Evolutionary conservation across 306 rosid genomes (phyloP).

Genomic region (Elaeagnus macrophylla): DNA sequence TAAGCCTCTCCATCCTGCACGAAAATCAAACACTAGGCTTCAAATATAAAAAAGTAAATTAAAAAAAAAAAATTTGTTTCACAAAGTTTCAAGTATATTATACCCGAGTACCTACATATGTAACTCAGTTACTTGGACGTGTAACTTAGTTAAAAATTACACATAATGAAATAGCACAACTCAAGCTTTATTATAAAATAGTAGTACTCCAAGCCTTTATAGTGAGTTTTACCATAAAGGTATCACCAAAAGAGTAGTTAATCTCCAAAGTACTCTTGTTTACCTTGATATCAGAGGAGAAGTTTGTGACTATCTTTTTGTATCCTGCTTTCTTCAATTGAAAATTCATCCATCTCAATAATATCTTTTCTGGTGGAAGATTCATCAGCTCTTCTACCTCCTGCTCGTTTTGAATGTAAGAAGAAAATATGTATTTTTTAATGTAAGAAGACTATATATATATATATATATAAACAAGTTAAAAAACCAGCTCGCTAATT

Average conservation of each 20-base stretch:
- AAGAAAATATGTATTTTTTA: no score
- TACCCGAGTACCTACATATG: no score
- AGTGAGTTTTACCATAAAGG: no score
- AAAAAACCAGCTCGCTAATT: background rate
- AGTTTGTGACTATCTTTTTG: constrained; percentile 66
- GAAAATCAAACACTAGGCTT: background rate
- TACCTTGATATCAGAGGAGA: constrained; percentile 96
- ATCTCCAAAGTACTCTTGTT: constrained; percentile 3
- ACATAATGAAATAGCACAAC: no score
- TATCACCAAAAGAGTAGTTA: no score
- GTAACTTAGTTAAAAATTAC: no score
- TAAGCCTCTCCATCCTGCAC: constrained; percentile 92
- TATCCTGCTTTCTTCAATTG: constrained; percentile 79
- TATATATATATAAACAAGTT: constrained; percentile 5
- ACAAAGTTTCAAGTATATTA: no score
- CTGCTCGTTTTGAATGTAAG: constrained; percentile 33
- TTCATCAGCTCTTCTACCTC: constrained; percentile 95
- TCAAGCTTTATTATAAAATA: no score
- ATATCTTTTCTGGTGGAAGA: constrained; percentile 89
- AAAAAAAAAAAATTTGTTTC: no score
- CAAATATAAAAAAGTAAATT: background rate
- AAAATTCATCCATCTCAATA: constrained; percentile 96
- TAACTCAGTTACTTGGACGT: no score
- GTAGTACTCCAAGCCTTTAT: no score
- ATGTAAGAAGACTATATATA: constrained; percentile 25